Evolutionary conservation across 495 filamentous ascomycete genomes (phyloP).

Genomic region (Patellaria atrata): DNA sequence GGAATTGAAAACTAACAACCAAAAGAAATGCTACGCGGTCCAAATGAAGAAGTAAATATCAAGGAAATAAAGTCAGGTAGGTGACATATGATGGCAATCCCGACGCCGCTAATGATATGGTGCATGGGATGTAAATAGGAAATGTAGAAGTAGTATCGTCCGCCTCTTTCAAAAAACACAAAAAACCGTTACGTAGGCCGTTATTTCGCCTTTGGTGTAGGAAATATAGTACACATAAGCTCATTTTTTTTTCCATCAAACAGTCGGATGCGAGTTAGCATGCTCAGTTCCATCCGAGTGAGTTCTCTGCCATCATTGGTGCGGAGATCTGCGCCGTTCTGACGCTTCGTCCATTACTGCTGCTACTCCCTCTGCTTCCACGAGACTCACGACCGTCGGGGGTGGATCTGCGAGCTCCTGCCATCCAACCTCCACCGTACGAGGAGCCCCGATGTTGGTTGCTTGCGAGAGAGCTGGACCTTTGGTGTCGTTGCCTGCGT

Average conservation of each 20-base stretch:
- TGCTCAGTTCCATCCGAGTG: conserved; percentile 89
- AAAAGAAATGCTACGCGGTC: too few species aligned
- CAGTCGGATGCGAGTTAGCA: not conserved
- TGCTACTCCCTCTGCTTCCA: conserved; percentile 53
- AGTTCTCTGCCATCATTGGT: conserved; percentile 94
- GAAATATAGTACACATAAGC: conserved; percentile 18
- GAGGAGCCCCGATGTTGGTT: conserved; percentile 27
- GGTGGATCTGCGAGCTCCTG: conserved; percentile 22
- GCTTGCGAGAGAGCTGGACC: conserved; percentile 50
- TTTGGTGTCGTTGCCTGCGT: conserved; percentile 64
- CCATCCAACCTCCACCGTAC: conserved; percentile 39
- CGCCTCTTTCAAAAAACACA: conserved; percentile 9
- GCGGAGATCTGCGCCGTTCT: conserved; percentile 56
- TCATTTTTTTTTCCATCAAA: conserved; percentile 6
- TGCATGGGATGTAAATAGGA: too few species aligned
- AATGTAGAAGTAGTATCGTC: too few species aligned
- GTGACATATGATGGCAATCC: too few species aligned
- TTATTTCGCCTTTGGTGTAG: too few species aligned
- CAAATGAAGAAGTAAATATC: conserved; percentile 12
- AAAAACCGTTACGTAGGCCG: too few species aligned
- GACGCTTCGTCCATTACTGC: conserved; percentile 39
- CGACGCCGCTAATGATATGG: too few species aligned
- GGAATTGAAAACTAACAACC: conserved; percentile 18
- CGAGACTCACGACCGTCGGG: conserved; percentile 45
- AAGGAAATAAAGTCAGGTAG: conserved; percentile 10